Base-by-base conservation (phyloP, 2,329 filamentous ascomycete genomes). In the Botrytis pseudocinerea region DNA sequence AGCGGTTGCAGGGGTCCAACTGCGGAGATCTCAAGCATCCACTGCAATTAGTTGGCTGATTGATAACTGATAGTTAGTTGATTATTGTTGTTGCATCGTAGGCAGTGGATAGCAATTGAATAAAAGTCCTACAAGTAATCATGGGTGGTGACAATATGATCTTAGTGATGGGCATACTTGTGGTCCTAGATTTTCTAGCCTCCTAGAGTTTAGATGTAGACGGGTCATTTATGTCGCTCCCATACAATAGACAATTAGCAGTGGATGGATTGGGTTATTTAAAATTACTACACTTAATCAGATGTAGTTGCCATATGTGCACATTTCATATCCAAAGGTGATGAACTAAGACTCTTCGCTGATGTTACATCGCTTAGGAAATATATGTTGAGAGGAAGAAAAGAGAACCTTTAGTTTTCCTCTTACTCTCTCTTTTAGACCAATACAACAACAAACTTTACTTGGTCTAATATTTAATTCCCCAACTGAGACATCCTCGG, bases 381-480 rank as follows among this genome's bases (percentile, higher is more conserved):
- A 12, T 12, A 9, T 22, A 22, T 22, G 44, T 2, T 46, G 44
- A 46, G 7, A 46, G 0, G 44, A 22, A 22, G 44, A 46, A 46
- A 46, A 2, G 20, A 20, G 25, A 51, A 5, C 5, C 5, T 9
- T 14, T 25, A 25, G 2, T 51, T 51, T 2, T 14, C 25, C 6
- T n/a, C 25, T 51, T 1, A 10, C 25, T n/a, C 25, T 54, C 7
- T 14, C 3, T 16, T n/a, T 51, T 4, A 51, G 22, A 12, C 25
- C 2, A 1, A 8, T 12, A 16, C 3, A 1, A 28, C 1, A n/a
- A 2, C 2, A n/a, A n/a, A n/a, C 7, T 54, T n/a, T 54, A 5
- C 6, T 35, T 35, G 6, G 10, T 51, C 5, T 51, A 5, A 10
- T 14, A 22, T 12, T n/a, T 14, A 6, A 7, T 54, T 0, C 2